Conservation (phyloP, 768 basidiomycete genomes). For the Melanogaster broomeanus region DNA sequence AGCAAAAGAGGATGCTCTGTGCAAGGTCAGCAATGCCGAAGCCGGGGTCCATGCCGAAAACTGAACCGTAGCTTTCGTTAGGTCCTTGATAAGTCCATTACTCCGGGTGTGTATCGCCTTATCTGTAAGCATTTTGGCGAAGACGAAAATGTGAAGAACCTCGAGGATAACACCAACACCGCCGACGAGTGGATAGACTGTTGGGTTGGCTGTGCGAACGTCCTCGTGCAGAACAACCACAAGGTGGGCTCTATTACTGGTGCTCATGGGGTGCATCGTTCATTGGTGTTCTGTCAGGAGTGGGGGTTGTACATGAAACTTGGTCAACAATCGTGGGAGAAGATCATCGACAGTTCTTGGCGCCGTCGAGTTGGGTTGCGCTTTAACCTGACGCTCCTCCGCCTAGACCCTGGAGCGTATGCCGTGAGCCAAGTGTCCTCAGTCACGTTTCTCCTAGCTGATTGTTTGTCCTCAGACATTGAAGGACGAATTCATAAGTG, state of each 20-base stretch:
- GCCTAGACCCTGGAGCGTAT: conserved; percentile 63
- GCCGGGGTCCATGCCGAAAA: neutral
- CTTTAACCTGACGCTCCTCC: conserved; percentile 57
- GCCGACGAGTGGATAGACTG: conserved; percentile 65
- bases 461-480: conserved; percentile 36
- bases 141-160: conserved; percentile 17
- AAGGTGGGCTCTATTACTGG: conserved; percentile 33
- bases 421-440: conserved; percentile 38
- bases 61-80: conserved; percentile 20
- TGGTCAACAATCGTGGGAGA: conserved; percentile 54
- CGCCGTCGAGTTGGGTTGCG: conserved; percentile 62
- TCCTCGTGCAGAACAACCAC: conserved; percentile 54
- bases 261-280: neutral
- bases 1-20: conserved; percentile 49
- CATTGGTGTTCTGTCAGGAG: conserved; percentile 38
- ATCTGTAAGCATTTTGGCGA: conserved; percentile 50
- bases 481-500: conserved; percentile 51
- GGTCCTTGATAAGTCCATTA: conserved; percentile 52
- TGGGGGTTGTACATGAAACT: conserved; percentile 62
- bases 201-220: conserved; percentile 71
- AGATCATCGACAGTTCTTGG: conserved; percentile 51
- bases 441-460: neutral
- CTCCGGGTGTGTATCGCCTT: conserved; percentile 55
- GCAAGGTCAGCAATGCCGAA: conserved; percentile 41
- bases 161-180: conserved; percentile 30